Base-by-base conservation (phyloP, 2,329 filamentous ascomycete species). In the Colletotrichum endophyticum region DNA sequence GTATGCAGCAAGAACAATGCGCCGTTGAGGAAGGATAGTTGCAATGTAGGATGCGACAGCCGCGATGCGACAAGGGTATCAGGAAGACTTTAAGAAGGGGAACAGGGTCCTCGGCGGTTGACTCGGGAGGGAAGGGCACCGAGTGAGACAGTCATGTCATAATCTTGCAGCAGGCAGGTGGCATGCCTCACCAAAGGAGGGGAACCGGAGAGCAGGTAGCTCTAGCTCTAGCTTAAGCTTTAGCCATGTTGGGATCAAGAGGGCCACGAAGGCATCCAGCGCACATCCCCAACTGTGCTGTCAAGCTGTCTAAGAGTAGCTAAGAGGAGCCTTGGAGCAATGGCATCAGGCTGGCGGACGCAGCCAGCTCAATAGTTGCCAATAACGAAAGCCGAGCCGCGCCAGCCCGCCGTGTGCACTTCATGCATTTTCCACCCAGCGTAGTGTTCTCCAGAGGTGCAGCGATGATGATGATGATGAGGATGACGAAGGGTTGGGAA, bases 71-170 rank as follows among this genome's bases (percentile, higher is more conserved):
- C 73, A 75, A 75, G 73, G 73, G 69, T 68, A 39, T 32, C n/a
- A 5, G 15, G 57, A 25, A 30, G 53, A 73, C 69, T 75, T 75
- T 75, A 75, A 68, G 59, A 68, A 59, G 36, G 30, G 59, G 15
- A 49, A 30, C 25, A 27, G 61, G 49, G 27, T 9, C 44, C 25
- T 69, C 32, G 25, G 39, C 66, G 66, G 34, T 69, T 69, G 25
- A 22, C 59, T 74, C 62, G 56, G 63, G 36, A 56, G 53, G 69
- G 34, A 28, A 11, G 63, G 59, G 36, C 49, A 64, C 16, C 15
- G 44, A 64, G 57, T 76, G 73, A 76, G 70, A 76, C 74, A 76
- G 70, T 66, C 74, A 76, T 74, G 74, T 74, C 74, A 76, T 76
- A 74, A 73, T 76, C 59, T 67, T 61, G 57, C 66, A 64, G 63